Conservation (phyloP, 352 stramenopile species). For the Globisporangium irregulare region DNA sequence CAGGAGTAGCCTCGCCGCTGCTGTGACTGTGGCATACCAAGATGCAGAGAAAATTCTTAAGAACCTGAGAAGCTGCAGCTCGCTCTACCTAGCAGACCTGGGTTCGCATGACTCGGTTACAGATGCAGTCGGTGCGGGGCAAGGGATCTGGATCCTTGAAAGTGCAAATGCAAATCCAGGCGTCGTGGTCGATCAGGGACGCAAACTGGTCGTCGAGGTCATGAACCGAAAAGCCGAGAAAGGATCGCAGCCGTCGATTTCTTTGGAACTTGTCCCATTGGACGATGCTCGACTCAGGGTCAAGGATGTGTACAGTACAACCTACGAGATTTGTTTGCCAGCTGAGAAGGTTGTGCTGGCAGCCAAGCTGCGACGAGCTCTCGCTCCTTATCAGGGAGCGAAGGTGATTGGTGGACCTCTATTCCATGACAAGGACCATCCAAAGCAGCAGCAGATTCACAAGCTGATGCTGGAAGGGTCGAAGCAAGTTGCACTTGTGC, state of each 20-base stretch:
- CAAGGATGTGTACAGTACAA: conserved; percentile 24
- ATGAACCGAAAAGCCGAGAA: conserved; percentile 24
- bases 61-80: conserved; percentile 21
- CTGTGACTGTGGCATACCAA: conserved; percentile 27
- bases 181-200: background rate
- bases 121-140: conserved; percentile 12
- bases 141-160: conserved; percentile 23
- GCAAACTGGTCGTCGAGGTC: conserved; percentile 28
- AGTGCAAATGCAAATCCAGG: background rate
- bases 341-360: conserved; percentile 41
- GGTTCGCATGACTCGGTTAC: background rate
- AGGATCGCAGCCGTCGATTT: conserved; percentile 26
- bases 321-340: conserved; percentile 44
- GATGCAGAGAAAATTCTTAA: conserved; percentile 32
- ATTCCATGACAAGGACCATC: conserved; percentile 1
- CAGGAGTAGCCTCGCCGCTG: conserved; percentile 29
- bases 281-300: conserved; percentile 46
- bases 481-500: conserved; percentile 2
- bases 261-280: conserved; percentile 40
- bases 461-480: conserved; percentile 8
- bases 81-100: conserved; percentile 14
- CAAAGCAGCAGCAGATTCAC: conserved; percentile 20
- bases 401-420: conserved; percentile 21
- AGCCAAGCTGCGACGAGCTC: conserved; percentile 36
- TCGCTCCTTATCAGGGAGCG: conserved; percentile 35